Evolutionary conservation across 805 yeast species (phyloP).

Genomic region (Candida khao-thaluensis): DNA sequence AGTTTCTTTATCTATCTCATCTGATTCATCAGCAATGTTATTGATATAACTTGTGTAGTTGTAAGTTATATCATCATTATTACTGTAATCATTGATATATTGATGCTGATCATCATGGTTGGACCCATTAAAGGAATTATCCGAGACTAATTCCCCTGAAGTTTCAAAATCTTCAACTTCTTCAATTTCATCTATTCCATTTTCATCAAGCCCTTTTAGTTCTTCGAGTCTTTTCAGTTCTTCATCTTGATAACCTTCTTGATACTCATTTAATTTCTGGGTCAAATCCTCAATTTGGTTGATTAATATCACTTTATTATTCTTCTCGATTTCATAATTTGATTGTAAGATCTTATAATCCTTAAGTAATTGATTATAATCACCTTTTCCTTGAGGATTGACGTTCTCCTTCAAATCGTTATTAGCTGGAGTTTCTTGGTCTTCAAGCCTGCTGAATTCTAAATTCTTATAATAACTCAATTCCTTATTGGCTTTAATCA

Average conservation of each 20-base stretch:
- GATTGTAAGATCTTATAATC: slow-evolving; percentile 44
- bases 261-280: slow-evolving; percentile 25
- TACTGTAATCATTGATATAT: background rate
- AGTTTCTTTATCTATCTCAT: slow-evolving; percentile 6
- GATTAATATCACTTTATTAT: slow-evolving; percentile 50
- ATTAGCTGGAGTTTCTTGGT: no score
- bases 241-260: background rate
- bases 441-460: slow-evolving; percentile 13
- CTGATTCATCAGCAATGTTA: slow-evolving; percentile 5
- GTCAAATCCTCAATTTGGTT: slow-evolving; percentile 54
- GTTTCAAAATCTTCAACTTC: slow-evolving; percentile 6
- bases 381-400: slow-evolving; percentile 8
- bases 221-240: background rate
- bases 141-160: background rate
- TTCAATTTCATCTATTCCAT: slow-evolving; percentile 2
- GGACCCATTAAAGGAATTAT: background rate
- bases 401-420: background rate
- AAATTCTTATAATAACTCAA: slow-evolving; percentile 16
- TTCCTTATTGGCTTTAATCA: slow-evolving; percentile 21
- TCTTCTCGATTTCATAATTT: slow-evolving; percentile 53
- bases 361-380: slow-evolving; percentile 30
- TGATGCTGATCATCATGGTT: slow-evolving; percentile 1
- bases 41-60: slow-evolving; percentile 11
- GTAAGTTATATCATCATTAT: slow-evolving; percentile 14
- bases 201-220: background rate